Evolutionary conservation across 2,329 filamentous ascomycete species (phyloP).

Genomic region (Ophiostoma sp.): DNA sequence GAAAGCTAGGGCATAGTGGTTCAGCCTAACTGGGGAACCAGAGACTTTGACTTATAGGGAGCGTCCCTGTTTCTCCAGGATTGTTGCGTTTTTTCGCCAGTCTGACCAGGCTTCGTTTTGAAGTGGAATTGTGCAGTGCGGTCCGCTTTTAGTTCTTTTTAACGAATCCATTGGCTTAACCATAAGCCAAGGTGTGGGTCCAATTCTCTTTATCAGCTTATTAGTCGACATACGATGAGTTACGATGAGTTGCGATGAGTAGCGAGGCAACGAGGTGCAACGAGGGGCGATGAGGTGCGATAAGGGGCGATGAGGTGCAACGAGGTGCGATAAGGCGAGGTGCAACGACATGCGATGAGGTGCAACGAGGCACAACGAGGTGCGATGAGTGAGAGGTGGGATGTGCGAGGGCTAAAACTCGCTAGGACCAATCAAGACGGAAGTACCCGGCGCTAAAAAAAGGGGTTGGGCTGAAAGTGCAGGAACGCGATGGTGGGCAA

Average conservation of each 20-base stretch:
- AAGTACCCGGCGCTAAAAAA: not conserved
- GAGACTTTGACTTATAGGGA: not conserved
- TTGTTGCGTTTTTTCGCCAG: not conserved
- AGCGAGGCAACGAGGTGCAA: not conserved
- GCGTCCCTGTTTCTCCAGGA: not conserved
- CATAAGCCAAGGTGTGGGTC: not conserved
- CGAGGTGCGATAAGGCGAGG: not conserved
- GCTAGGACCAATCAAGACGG: not conserved
- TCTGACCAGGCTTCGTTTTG: not conserved
- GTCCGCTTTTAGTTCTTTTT: not conserved
- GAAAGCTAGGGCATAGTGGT: not conserved
- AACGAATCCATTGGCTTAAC: not conserved
- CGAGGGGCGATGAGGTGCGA: not conserved
- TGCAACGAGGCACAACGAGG: not conserved
- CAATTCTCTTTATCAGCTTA: not conserved
- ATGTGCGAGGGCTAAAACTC: not conserved
- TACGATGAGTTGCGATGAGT: not conserved
- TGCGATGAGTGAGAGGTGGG: not conserved
- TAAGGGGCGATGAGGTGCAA: not conserved
- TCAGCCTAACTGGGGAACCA: not conserved
- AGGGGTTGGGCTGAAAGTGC: not conserved
- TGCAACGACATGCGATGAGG: not conserved
- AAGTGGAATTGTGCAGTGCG: not conserved
- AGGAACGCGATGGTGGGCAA: not conserved
- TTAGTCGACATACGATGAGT: not conserved